Conservation (phyloP, 2,329 filamentous ascomycete genomes). For the Ophiostoma piceae region DNA sequence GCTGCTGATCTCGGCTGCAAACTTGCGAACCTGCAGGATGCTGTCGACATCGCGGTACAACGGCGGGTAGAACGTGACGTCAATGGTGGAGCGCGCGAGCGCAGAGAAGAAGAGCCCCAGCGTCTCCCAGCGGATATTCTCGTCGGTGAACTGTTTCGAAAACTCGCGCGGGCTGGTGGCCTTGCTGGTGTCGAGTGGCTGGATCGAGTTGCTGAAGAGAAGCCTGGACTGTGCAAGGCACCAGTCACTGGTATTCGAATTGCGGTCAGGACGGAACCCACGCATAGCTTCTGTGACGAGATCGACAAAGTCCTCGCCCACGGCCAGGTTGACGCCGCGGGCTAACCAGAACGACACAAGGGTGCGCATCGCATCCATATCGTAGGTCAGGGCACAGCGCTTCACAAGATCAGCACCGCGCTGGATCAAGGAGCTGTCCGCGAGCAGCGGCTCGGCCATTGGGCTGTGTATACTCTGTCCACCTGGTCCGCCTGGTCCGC, state of each 20-base stretch:
- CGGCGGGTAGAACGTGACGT: constrained; percentile 12
- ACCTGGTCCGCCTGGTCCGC: not conserved
- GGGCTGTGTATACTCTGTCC: not conserved
- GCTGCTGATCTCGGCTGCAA: constrained; percentile 13
- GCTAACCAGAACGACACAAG: constrained; percentile 10
- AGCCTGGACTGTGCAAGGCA: constrained; percentile 9
- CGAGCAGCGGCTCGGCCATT: constrained; percentile 3
- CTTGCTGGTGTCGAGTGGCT: constrained; percentile 6
- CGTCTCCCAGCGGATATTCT: constrained; percentile 11
- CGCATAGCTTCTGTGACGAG: not conserved
- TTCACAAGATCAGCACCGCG: constrained; percentile 13
- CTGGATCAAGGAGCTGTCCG: constrained; percentile 2
- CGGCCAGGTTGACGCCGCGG: constrained; percentile 12
- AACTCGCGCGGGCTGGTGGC: constrained; percentile 5
- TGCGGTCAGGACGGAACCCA: not conserved
- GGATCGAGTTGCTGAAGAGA: constrained; percentile 5
- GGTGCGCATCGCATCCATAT: constrained; percentile 12
- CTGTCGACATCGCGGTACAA: constrained; percentile 12
- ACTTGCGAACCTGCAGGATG: constrained; percentile 11
- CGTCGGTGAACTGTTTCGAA: not conserved
- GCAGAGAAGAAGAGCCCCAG: constrained; percentile 13
- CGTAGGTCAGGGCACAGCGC: constrained; percentile 13
- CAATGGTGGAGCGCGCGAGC: constrained; percentile 13
- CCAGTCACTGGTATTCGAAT: constrained; percentile 8
- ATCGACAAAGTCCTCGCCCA: constrained; percentile 10